phyloP scores from a whole-genome alignment of 345 rosid genomes.

The Eucalyptus sp. region DNA sequence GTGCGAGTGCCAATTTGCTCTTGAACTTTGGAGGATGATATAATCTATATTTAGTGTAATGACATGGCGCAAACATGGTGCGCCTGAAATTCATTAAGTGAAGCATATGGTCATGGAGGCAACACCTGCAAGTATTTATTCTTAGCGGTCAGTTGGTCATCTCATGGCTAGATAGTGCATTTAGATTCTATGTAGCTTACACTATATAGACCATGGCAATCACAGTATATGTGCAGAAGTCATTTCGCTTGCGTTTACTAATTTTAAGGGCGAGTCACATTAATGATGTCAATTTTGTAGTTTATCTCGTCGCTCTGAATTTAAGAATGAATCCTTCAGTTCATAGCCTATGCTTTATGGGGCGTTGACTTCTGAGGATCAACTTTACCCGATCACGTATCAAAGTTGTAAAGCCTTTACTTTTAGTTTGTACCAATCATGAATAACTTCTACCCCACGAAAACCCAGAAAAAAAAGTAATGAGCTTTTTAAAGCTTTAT shows the following conservation, averaged over 20 bases:
- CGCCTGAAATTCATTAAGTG: not conserved
- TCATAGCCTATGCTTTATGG: not conserved
- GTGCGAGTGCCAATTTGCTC: not conserved
- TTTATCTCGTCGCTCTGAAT: not conserved
- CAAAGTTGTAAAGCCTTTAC: not conserved
- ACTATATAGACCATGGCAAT: not conserved
- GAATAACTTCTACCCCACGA: not conserved
- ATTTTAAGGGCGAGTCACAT: not conserved
- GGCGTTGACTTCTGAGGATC: not conserved
- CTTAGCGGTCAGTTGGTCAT: not conserved
- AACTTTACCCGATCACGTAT: not conserved
- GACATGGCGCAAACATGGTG: not conserved
- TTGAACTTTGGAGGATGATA: not conserved
- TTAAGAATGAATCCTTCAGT: not conserved
- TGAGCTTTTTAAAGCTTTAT: not conserved
- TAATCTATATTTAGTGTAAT: not conserved
- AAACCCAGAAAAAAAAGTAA: not conserved
- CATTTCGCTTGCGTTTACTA: not conserved
- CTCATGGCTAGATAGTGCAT: not conserved
- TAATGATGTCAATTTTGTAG: not conserved
- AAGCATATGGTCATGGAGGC: not conserved
- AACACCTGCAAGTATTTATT: not conserved
- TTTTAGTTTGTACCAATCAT: not conserved
- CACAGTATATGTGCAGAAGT: not conserved
- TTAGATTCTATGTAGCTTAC: not conserved